Evolutionary conservation across 257 asterid genomes (phyloP), one percentile per base, ranked within the genome.

Genomic region (Solanum chmielewskii): DNA sequence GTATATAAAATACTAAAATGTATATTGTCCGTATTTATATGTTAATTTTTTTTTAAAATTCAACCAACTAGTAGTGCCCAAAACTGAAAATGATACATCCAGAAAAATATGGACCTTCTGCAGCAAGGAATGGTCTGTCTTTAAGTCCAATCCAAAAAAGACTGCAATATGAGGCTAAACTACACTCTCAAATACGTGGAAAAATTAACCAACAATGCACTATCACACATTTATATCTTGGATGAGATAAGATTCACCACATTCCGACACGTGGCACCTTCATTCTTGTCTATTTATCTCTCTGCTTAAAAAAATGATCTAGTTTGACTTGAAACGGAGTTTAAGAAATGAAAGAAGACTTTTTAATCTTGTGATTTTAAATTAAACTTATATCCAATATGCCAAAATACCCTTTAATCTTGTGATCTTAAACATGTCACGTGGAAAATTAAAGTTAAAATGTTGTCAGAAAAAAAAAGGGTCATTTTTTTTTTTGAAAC

Each of bases 161-260:
- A 70, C 76, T 70, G 76, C 42, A 70, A 14, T 6, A 69, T 69
- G 76, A 52, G 62, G n/a, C 62, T 16, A 52, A 16, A 52, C n/a
- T 52, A 23, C 62, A 49, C 60, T 52, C 62, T 52, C 23, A 52
- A 41, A 16, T 18, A 29, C 76, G 15, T 69, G 6, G 31, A 41
- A 69, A 39, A 64, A 52, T 47, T 47, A 74, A 87, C 86, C 88
- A 83, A 86, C 85, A 1, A 49, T 52, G 3, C 88, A 69, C 66
- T 76, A 56, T 23, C 87, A 74, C 78, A 35, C 47, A 45, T 71
- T 89, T 85, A 83, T 62, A 85, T 85, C 89, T 89, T 68, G 49
- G 87, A 87, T 83, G 64, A 87, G 94, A 93, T 91, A 90, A 92
- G 95, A 89, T 83, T 56, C 87, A 49, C 66, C 47, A 70, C 15